phyloP scores from a whole-genome alignment of 2,329 filamentous ascomycete genomes.

The Aspergillus sp. region DNA sequence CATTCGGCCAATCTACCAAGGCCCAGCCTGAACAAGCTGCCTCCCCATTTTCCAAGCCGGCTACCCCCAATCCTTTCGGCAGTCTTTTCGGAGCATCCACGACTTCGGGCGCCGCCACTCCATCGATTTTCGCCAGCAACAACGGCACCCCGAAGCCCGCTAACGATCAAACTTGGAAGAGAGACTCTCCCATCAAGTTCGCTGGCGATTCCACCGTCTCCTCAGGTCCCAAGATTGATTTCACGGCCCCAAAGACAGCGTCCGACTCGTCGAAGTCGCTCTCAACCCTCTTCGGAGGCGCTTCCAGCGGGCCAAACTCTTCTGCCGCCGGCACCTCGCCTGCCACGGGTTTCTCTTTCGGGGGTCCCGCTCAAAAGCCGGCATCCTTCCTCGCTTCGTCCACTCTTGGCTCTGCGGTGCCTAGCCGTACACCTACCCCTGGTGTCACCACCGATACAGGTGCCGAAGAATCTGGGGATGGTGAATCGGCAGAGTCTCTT shows the following conservation, averaged over 20 bases:
- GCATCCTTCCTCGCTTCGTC: constrained; percentile 30
- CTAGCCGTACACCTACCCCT: constrained; percentile 48
- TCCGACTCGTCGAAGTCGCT: constrained; percentile 29
- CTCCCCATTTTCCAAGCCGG: constrained; percentile 12
- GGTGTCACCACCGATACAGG: constrained; percentile 46
- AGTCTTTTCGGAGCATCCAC: constrained; percentile 31
- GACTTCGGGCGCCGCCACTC: constrained; percentile 11
- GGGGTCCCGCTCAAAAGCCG: constrained; percentile 26
- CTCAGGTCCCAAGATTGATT: constrained; percentile 28
- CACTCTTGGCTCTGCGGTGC: constrained; percentile 34
- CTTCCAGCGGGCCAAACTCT: constrained; percentile 19
- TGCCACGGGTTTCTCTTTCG: constrained; percentile 41
- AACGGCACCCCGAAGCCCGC: constrained; percentile 12
- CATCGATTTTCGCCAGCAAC: constrained; percentile 17
- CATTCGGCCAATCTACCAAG: constrained; percentile 15
- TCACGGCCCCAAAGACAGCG: constrained; percentile 19
- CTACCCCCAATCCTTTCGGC: constrained; percentile 20
- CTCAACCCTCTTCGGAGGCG: constrained; percentile 30
- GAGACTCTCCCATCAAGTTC: constrained; percentile 50
- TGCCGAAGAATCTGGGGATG: constrained; percentile 46
- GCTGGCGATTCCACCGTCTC: constrained; percentile 28
- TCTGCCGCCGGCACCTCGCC: constrained; percentile 18
- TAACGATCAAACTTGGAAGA: constrained; percentile 50
- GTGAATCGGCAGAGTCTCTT: constrained; percentile 58
- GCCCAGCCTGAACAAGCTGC: constrained; percentile 13